Evolutionary conservation across 305 asterid species (phyloP).

Genomic region (Fraxinus velutina): DNA sequence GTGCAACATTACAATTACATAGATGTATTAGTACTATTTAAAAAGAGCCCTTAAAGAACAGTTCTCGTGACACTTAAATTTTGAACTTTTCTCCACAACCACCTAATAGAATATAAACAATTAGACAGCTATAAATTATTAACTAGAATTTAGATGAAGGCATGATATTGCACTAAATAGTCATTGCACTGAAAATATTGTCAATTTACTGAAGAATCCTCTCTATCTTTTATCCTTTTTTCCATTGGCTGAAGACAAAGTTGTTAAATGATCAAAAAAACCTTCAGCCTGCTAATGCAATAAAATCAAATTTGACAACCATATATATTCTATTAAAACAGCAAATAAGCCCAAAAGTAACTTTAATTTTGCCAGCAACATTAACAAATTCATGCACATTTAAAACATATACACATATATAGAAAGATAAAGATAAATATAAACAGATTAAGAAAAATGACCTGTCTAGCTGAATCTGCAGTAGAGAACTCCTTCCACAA

Average conservation of each 20-base stretch:
- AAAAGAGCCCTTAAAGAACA: not conserved
- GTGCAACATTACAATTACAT: not conserved
- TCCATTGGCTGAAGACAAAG: not conserved
- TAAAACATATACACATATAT: not conserved
- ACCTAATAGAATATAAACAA: not conserved
- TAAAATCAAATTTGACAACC: not conserved
- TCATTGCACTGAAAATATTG: not conserved
- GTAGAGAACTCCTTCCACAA: slow-evolving; percentile 68
- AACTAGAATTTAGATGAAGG: not conserved
- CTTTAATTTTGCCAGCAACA: not conserved
- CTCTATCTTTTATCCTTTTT: not conserved
- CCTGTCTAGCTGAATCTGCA: slow-evolving; percentile 86
- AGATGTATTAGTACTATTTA: not conserved
- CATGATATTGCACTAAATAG: not conserved
- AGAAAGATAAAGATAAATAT: not conserved
- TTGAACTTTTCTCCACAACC: not conserved
- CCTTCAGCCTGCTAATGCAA: not conserved
- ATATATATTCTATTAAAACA: not conserved
- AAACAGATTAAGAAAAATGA: not conserved
- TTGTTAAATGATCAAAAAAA: not conserved
- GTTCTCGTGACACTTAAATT: not conserved
- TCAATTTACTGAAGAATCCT: not conserved
- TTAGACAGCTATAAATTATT: not conserved
- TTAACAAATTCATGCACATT: not conserved
- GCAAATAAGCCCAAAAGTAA: not conserved